Conservation (phyloP, 2,329 filamentous ascomycete genomes). For the Meredithiella fracta region DNA sequence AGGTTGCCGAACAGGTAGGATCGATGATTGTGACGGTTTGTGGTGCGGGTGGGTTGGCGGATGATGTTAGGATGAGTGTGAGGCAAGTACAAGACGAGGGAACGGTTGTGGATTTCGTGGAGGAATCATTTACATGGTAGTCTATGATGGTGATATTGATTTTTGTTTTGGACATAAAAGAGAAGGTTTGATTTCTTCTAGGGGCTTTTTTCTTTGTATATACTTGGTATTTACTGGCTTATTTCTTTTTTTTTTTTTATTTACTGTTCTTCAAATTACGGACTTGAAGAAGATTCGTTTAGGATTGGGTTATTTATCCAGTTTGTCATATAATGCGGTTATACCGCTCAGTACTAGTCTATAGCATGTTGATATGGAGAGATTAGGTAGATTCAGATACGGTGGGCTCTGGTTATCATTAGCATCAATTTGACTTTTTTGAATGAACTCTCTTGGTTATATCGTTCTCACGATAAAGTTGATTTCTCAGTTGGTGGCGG, state of each 20-base stretch:
- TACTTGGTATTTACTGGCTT: conserved; percentile 4
- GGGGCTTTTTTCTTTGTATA: conserved; percentile 6
- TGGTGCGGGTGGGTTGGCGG: conserved; percentile 56
- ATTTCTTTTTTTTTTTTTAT: conserved; percentile 6
- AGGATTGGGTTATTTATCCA: background rate
- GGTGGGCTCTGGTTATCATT: too few species aligned
- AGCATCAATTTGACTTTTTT: too few species aligned
- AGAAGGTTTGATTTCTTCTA: background rate
- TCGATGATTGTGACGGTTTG: conserved; percentile 79
- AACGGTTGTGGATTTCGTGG: conserved; percentile 54
- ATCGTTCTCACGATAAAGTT: too few species aligned
- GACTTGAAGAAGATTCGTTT: background rate
- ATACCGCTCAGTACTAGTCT: background rate
- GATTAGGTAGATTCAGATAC: too few species aligned
- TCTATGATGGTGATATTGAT: background rate
- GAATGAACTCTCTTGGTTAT: too few species aligned
- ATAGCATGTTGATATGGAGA: too few species aligned
- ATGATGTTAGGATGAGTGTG: conserved; percentile 57
- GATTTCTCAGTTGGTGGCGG: too few species aligned
- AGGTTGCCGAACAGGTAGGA: conserved; percentile 66
- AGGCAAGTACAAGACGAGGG: conserved; percentile 42
- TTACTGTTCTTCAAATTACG: background rate
- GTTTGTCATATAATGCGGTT: background rate
- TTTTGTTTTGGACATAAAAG: background rate
- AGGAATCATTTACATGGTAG: conserved; percentile 60